phyloP scores from a whole-genome alignment of 805 yeast species.

The Lipomyces japonicus region DNA sequence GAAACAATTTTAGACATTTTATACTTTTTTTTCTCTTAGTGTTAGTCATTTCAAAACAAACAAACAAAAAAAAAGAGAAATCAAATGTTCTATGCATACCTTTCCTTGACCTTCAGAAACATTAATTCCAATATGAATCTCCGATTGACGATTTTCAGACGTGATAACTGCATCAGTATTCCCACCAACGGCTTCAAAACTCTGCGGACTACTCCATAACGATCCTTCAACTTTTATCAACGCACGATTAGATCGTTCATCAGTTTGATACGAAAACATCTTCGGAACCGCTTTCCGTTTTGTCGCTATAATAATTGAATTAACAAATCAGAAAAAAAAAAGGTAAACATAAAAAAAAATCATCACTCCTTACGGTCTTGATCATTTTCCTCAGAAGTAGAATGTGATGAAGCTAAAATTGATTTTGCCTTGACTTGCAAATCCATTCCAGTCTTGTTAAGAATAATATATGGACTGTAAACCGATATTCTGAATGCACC shows the following conservation, averaged over 20 bases:
- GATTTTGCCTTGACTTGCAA: slow-evolving; percentile 53
- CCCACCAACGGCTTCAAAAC: slow-evolving; percentile 90
- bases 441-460: slow-evolving; percentile 74
- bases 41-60: not conserved
- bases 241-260: slow-evolving; percentile 64
- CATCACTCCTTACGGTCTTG: slow-evolving; percentile 6
- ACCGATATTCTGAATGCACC: slow-evolving; percentile 64
- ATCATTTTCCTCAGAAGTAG: slow-evolving; percentile 9
- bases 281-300: slow-evolving; percentile 48
- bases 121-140: slow-evolving; percentile 70
- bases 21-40: slow-evolving; percentile 44
- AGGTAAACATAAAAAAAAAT: not conserved
- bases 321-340: no score
- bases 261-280: slow-evolving; percentile 78
- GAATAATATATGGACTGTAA: slow-evolving; percentile 79
- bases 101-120: slow-evolving; percentile 82
- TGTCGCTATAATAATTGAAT: no score
- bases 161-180: slow-evolving; percentile 52
- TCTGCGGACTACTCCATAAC: slow-evolving; percentile 64
- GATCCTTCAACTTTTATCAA: slow-evolving; percentile 64
- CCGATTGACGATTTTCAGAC: slow-evolving; percentile 40
- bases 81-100: slow-evolving; percentile 3
- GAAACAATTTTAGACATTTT: slow-evolving; percentile 71
- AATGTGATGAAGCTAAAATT: slow-evolving; percentile 49
- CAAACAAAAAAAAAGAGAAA: not conserved